Evolutionary conservation across 805 yeast species (phyloP).

Genomic region (Monosporozyma aquatica): DNA sequence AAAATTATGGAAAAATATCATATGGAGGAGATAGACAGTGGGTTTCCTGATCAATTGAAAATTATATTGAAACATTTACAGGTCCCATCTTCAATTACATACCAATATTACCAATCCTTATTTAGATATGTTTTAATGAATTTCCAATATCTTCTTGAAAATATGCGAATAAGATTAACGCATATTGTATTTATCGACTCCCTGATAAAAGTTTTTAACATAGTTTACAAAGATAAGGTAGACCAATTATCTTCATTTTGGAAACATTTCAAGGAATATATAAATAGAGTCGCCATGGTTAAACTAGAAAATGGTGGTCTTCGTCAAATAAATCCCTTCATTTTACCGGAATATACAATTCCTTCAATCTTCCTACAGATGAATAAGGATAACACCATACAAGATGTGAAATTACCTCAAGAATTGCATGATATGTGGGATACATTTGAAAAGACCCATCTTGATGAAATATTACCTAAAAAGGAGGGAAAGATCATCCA

Average conservation of each 20-base stretch:
- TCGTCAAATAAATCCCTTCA: slow-evolving; percentile 8
- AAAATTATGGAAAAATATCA: neutral
- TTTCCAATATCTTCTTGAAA: neutral
- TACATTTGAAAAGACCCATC: slow-evolving; percentile 8
- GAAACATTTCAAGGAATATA: neutral
- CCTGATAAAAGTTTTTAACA: neutral
- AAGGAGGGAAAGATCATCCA: slow-evolving; percentile 12
- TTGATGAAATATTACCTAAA: slow-evolving; percentile 8
- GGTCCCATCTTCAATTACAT: neutral
- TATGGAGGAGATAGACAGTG: neutral
- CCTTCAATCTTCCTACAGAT: slow-evolving; percentile 13
- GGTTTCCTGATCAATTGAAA: neutral
- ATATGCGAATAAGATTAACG: neutral
- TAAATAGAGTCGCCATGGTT: neutral
- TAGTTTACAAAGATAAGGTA: neutral
- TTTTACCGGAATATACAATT: slow-evolving; percentile 18
- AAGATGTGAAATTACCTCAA: slow-evolving; percentile 11
- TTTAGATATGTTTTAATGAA: slow-evolving; percentile 1
- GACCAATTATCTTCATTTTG: neutral
- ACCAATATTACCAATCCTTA: neutral
- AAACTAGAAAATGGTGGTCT: neutral
- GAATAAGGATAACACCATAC: neutral
- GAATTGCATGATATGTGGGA: slow-evolving; percentile 16
- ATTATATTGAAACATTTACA: neutral
- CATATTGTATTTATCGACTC: neutral